Base-by-base conservation (phyloP, 2,329 filamentous ascomycete species). In the Didymella sp. region DNA sequence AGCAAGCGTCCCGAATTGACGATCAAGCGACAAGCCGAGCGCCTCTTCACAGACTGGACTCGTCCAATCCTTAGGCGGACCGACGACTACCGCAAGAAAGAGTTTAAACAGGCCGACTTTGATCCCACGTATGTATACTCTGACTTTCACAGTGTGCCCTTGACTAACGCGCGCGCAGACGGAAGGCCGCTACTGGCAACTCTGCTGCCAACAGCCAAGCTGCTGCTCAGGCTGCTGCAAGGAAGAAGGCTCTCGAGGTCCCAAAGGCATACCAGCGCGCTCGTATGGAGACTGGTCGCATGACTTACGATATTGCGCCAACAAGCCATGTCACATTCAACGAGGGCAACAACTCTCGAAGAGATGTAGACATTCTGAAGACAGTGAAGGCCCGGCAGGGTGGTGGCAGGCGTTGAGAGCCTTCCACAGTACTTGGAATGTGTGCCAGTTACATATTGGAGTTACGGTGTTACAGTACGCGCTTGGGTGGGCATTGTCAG, bases 1-100 rank as follows among this genome's bases (percentile, higher is more conserved):
- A 96, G 91, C 81, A 96, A 93, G 80, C 89, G 91, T 64, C 90
- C 93, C 0, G 91, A 98, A 77, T 82, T 89, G 4, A 85, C 84
- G 59, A 97, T 99, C 81, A 97, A 97, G 82, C 88, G 94, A 65
- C 91, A 93, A 79, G 95, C 95, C 0, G 93, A 98, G 80, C 87
- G 90, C 45, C 82, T 98, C n/a, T 83, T 97, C 54, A 91, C 91
- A 54, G 94, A 98, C 73, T 99, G 95, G 95, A 96, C 92, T 63
- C 85, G 95, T 37, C 93, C 94, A 4, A 96, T 99, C 62, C 83
- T 99, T 51, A 94, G 96, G 80, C 88, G 92, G 66, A 96, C 91
- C 59, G 92, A 96, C 69, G 92, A 97, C 76, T 97, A 96, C 81
- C 93, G 92, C 79, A 95, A 96, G 81, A 95, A 96, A 81, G 81